Evolutionary conservation across 2,329 filamentous ascomycete genomes (phyloP).

Genomic region (Balansia obtecta): DNA sequence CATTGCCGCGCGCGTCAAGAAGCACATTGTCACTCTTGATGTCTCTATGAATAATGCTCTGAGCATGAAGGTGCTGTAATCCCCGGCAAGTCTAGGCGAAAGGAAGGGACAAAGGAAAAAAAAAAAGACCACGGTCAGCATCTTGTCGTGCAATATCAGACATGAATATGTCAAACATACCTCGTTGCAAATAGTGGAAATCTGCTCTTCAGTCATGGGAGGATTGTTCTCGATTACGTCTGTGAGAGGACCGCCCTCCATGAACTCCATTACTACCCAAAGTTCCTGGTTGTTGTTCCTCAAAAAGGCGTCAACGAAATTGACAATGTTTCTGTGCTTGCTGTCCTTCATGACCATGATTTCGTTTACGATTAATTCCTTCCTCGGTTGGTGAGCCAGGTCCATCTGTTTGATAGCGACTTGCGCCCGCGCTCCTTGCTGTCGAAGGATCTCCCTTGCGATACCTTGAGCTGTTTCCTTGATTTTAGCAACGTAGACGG

Average conservation of each 20-base stretch:
- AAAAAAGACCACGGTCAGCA: neutral
- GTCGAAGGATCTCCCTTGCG: conserved; percentile 65
- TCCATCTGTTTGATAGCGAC: conserved; percentile 99
- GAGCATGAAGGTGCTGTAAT: conserved; percentile 80
- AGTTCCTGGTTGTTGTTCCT: conserved; percentile 89
- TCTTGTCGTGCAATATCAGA: neutral
- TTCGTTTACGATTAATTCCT: conserved; percentile 97
- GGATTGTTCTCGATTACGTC: conserved; percentile 98
- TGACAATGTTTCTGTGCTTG: conserved; percentile 96
- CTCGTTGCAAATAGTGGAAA: conserved; percentile 91
- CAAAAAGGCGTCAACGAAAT: conserved; percentile 93
- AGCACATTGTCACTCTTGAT: conserved; percentile 98
- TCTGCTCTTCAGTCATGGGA: conserved; percentile 86
- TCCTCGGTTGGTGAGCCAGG: conserved; percentile 87
- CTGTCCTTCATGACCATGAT: conserved; percentile 99
- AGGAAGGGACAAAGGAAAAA: too few species aligned
- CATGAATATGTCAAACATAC: conserved; percentile 59
- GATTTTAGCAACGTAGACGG: conserved; percentile 93
- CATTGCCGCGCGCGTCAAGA: conserved; percentile 44
- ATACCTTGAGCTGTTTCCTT: conserved; percentile 82
- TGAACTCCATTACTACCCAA: conserved; percentile 99
- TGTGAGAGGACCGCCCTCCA: conserved; percentile 95
- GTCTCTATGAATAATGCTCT: conserved; percentile 95
- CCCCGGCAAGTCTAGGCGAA: conserved; percentile 73
- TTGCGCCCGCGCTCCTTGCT: conserved; percentile 70